phyloP scores from a whole-genome alignment of 768 basidiomycete genomes.

The Clathrus columnatus region DNA sequence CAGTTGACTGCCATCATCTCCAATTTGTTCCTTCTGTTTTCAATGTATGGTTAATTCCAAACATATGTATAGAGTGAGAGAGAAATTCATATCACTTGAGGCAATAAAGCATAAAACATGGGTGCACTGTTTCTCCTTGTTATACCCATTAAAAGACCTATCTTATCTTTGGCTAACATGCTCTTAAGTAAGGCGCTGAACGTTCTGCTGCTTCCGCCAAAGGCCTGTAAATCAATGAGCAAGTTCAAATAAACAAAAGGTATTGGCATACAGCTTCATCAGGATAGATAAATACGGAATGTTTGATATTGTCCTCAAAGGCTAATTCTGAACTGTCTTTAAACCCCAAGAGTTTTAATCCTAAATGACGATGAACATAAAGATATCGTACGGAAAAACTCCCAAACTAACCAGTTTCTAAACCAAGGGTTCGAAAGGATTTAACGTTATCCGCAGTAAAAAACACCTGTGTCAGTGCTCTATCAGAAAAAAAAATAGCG shows the following conservation, averaged over 20 bases:
- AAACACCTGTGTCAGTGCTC: constrained; percentile 46
- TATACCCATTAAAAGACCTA: constrained; percentile 68
- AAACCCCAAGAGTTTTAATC: constrained; percentile 89
- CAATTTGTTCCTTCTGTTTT: constrained; percentile 55
- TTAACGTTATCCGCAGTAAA: constrained; percentile 78
- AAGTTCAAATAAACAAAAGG: neutral
- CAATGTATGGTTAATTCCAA: neutral
- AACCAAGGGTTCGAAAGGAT: constrained; percentile 71
- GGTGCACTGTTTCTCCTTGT: constrained; percentile 67
- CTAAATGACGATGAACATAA: constrained; percentile 26
- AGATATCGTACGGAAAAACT: neutral
- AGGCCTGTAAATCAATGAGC: constrained; percentile 36
- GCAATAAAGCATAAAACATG: constrained; percentile 74
- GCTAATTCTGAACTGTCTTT: constrained; percentile 59
- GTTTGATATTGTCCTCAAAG: constrained; percentile 89
- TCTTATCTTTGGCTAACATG: constrained; percentile 71
- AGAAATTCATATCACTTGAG: constrained; percentile 50
- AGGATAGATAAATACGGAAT: constrained; percentile 86
- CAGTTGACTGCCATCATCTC: constrained; percentile 59
- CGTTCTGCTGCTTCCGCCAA: constrained; percentile 86
- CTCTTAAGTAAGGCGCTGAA: constrained; percentile 82
- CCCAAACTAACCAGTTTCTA: constrained; percentile 56
- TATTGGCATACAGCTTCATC: constrained; percentile 63
- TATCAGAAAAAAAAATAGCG: neutral
- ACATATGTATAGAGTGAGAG: neutral